phyloP scores from a whole-genome alignment of 768 basidiomycete genomes.

The Trametes gibbosa region DNA sequence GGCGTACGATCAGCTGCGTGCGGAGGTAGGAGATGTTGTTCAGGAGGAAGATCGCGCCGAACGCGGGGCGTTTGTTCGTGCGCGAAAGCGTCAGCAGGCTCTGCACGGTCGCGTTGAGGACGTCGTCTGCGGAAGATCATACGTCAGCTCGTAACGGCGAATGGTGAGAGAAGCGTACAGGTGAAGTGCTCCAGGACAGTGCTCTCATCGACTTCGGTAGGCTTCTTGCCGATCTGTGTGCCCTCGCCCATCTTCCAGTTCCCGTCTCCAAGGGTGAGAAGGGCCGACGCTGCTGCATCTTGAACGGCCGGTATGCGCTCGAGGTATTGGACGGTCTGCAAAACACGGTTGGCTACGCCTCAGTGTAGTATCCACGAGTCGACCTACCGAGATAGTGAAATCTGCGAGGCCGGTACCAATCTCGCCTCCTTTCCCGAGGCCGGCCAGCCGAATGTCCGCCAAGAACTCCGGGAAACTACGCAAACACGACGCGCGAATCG shows the following conservation, averaged over 20 bases:
- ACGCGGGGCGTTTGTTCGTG: constrained; percentile 55
- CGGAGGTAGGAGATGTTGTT: constrained; percentile 78
- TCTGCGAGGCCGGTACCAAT: constrained; percentile 63
- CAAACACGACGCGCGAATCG: constrained; percentile 65
- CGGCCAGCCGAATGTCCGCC: constrained; percentile 71
- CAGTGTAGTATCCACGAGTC: neutral
- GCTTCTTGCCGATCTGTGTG: constrained; percentile 57
- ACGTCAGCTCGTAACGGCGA: neutral
- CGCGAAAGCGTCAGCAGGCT: constrained; percentile 65
- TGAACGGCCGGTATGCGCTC: constrained; percentile 69
- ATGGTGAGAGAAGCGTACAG: constrained; percentile 44
- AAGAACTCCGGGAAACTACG: constrained; percentile 84
- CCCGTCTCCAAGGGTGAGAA: constrained; percentile 76
- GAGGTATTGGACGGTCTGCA: constrained; percentile 65
- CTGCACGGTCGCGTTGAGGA: constrained; percentile 61
- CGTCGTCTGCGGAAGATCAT: constrained; percentile 52
- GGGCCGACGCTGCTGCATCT: constrained; percentile 60
- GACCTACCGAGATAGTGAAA: constrained; percentile 51
- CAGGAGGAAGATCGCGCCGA: constrained; percentile 73
- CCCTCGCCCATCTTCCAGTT: constrained; percentile 94
- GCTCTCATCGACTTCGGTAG: constrained; percentile 53
- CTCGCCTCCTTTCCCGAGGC: constrained; percentile 54
- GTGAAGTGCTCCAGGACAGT: constrained; percentile 72
- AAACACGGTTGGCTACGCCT: neutral
- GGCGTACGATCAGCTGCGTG: constrained; percentile 52